phyloP scores from a whole-genome alignment of 2,329 filamentous ascomycete species.

The Chaetomium globosum region DNA sequence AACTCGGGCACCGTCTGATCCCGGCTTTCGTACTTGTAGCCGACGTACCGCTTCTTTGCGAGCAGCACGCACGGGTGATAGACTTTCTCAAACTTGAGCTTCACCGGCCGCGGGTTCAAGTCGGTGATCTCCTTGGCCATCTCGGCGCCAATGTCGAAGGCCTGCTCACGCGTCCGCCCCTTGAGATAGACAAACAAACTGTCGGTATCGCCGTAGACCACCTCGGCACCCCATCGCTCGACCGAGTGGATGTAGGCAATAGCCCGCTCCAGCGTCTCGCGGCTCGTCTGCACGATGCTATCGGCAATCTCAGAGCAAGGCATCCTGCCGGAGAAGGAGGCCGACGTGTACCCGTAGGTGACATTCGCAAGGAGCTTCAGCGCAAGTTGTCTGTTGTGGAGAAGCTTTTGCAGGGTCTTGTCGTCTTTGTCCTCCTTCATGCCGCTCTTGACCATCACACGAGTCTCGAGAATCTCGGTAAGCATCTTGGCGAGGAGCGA shows the following conservation, averaged over 20 bases:
- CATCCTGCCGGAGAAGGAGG: conserved; percentile 96
- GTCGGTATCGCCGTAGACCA: conserved; percentile 97
- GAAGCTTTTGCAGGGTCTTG: conserved; percentile 76
- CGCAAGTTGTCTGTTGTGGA: conserved; percentile 92
- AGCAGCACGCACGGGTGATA: conserved; percentile 93
- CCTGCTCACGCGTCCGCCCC: conserved; percentile 81
- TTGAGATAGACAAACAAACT: conserved; percentile 89
- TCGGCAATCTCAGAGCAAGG: conserved; percentile 97
- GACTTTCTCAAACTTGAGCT: conserved; percentile 98
- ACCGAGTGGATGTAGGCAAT: conserved; percentile 91
- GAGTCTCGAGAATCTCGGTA: conserved; percentile 89
- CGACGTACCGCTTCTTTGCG: conserved; percentile 97
- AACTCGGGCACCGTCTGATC: conserved; percentile 81
- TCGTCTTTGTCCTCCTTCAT: conserved; percentile 95
- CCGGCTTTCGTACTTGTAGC: conserved; percentile 88
- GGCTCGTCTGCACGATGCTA: conserved; percentile 93
- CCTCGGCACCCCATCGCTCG: conserved; percentile 86
- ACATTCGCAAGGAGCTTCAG: conserved; percentile 98
- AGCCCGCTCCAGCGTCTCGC: conserved; percentile 91
- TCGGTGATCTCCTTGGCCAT: conserved; percentile 86
- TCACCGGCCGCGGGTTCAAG: conserved; percentile 87
- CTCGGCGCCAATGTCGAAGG: conserved; percentile 89
- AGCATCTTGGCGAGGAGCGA: conserved; percentile 95
- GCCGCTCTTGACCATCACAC: conserved; percentile 95
- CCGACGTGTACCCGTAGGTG: conserved; percentile 96